These are phyloP conservation scores for Colletotrichum sp. DNA, from an alignment of 2,329 filamentous ascomycete genomes.

Conservation along the genomic window DNA sequence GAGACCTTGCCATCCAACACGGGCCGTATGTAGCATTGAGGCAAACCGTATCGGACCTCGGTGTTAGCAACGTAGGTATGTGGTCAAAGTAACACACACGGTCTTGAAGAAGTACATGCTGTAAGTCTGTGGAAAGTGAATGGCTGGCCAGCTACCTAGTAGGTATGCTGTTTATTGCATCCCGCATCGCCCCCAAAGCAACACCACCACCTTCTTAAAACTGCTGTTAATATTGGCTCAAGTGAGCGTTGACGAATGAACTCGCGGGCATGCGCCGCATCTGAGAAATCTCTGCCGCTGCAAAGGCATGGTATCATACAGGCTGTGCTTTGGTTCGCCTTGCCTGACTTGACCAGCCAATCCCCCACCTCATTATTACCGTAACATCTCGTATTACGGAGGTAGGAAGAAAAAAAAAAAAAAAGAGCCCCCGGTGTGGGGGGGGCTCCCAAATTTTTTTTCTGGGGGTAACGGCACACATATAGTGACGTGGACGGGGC, in stretches of 20 bases:
- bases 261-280: not conserved
- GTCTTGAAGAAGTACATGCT: not conserved
- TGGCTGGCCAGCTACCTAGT: not conserved
- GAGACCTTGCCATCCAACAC: not conserved
- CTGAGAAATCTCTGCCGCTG: not conserved
- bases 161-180: not conserved
- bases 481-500: no score
- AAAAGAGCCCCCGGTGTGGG: no score
- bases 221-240: not conserved
- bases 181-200: not conserved
- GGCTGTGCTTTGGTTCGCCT: not conserved
- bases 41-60: not conserved
- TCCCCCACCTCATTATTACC: not conserved
- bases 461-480: no score
- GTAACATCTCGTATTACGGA: not conserved
- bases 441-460: no score
- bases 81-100: not conserved
- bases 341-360: not conserved
- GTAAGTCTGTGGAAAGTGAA: not conserved
- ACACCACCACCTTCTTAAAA: not conserved
- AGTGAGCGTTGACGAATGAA: not conserved
- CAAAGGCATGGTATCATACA: not conserved
- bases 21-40: not conserved
- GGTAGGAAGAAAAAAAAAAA: not conserved
- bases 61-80: not conserved